Conservation (phyloP, 2,329 filamentous ascomycete genomes). For the Knufia petricola region DNA sequence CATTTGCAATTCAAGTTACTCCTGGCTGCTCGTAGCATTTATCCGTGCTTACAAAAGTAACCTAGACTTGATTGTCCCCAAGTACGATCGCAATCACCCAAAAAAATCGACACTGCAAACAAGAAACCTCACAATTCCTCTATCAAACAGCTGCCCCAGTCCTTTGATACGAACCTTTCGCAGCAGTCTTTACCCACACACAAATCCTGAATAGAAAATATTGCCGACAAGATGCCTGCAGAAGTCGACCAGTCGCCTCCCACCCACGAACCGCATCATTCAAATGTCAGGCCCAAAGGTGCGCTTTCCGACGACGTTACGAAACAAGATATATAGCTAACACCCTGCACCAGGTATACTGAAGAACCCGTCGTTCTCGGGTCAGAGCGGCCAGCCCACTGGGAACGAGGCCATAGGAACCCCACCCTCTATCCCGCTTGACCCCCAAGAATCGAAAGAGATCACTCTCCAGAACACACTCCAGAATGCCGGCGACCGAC, state of each 20-base stretch:
- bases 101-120: neutral
- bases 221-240: constrained; percentile 17
- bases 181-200: neutral
- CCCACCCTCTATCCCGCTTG: constrained; percentile 36
- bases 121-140: neutral
- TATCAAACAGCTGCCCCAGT: neutral
- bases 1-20: neutral
- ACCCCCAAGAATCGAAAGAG: constrained; percentile 60
- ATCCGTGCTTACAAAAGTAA: no score
- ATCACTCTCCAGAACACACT: constrained; percentile 89
- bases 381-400: constrained; percentile 28
- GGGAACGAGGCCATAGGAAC: constrained; percentile 25
- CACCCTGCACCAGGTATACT: constrained; percentile 62
- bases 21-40: no score
- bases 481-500: constrained; percentile 80
- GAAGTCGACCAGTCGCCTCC: constrained; percentile 19
- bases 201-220: neutral
- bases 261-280: constrained; percentile 26
- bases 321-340: no score
- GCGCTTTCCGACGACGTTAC: no score
- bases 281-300: constrained; percentile 35
- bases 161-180: neutral
- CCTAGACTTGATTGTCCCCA: no score
- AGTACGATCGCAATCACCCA: neutral
- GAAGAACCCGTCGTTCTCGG: constrained; percentile 68